A percentile compares a stretch with the other conserved stretches of the same genome.
Conservation (phyloP, 768 basidiomycete species). For the Coprinopsis sp. region DNA sequence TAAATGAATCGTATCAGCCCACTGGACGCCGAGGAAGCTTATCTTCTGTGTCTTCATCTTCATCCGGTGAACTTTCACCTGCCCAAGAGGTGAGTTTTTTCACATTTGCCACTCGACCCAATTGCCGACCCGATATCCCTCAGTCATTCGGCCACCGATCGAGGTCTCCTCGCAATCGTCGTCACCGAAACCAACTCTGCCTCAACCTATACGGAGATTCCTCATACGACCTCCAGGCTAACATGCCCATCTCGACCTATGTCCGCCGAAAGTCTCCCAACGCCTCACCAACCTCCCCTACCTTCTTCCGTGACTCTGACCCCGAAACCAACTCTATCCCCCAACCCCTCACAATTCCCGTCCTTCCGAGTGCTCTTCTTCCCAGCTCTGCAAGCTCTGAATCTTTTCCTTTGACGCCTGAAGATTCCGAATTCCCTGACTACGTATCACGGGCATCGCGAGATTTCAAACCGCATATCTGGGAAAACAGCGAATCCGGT, state of each 20-base stretch:
- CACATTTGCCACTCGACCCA: not conserved
- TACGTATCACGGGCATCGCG: conserved; percentile 12
- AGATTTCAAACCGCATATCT: conserved; percentile 18
- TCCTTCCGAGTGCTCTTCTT: conserved; percentile 49
- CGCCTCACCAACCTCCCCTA: conserved; percentile 64
- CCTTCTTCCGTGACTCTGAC: conserved; percentile 47
- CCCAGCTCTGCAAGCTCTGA: conserved; percentile 41
- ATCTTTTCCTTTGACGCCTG: conserved; percentile 37
- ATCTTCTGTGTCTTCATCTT: conserved; percentile 14
- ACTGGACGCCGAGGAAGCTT: conserved; percentile 13
- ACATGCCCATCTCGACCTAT: conserved; percentile 76
- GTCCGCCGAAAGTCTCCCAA: conserved; percentile 77
- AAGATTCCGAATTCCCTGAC: conserved; percentile 25
- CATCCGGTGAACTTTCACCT: conserved; percentile 5
- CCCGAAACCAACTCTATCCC: conserved; percentile 33
- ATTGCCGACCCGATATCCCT: conserved; percentile 7
- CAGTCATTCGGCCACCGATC: conserved; percentile 36
- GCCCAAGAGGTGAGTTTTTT: conserved; percentile 8
- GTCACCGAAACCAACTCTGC: conserved; percentile 41
- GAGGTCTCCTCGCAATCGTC: conserved; percentile 40
- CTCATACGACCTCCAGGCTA: conserved; percentile 48
- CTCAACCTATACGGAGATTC: conserved; percentile 44
- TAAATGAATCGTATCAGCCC: conserved; percentile 7
- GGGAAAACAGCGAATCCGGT: conserved; percentile 21
- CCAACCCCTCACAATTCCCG: conserved; percentile 59